phyloP scores from a whole-genome alignment of 805 yeast species.

The Saturnispora quitensis region DNA sequence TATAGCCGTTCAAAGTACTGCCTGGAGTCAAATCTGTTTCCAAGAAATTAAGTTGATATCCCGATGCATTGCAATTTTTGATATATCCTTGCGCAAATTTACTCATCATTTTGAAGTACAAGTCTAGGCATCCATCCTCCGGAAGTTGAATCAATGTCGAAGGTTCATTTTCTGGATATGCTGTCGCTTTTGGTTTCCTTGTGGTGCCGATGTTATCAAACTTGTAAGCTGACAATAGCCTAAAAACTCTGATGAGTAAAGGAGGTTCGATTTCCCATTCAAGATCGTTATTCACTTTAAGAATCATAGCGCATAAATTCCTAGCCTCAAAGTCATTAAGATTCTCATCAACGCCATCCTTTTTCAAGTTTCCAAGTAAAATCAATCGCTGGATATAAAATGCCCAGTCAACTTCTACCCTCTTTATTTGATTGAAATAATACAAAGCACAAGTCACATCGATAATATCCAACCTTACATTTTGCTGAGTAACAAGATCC shows the following conservation, averaged over 20 bases:
- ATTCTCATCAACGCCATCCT: not conserved
- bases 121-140: constrained; percentile 25
- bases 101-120: constrained; percentile 24
- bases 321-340: constrained; percentile 10
- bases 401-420: constrained; percentile 26
- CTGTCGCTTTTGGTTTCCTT: constrained; percentile 2
- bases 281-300: constrained; percentile 18
- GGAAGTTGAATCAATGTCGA: constrained; percentile 7
- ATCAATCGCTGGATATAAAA: constrained; percentile 18
- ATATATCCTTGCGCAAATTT: constrained; percentile 14
- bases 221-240: constrained; percentile 19
- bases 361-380: not conserved
- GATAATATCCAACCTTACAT: constrained; percentile 10
- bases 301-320: constrained; percentile 14
- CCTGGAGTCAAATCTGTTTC: constrained; percentile 24
- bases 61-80: not conserved
- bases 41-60: not conserved
- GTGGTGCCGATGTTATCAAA: constrained; percentile 23
- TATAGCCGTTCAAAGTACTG: constrained; percentile 22
- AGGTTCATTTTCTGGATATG: constrained; percentile 13
- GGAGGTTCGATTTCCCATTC: constrained; percentile 26
- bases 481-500: constrained; percentile 16
- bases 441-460: constrained; percentile 20
- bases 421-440: constrained; percentile 18
- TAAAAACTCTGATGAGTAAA: constrained; percentile 22